These are phyloP conservation scores for Zopfochytrium polystomum DNA, from an alignment of 371 early-diverging fungal species.

Conservation along the genomic window DNA sequence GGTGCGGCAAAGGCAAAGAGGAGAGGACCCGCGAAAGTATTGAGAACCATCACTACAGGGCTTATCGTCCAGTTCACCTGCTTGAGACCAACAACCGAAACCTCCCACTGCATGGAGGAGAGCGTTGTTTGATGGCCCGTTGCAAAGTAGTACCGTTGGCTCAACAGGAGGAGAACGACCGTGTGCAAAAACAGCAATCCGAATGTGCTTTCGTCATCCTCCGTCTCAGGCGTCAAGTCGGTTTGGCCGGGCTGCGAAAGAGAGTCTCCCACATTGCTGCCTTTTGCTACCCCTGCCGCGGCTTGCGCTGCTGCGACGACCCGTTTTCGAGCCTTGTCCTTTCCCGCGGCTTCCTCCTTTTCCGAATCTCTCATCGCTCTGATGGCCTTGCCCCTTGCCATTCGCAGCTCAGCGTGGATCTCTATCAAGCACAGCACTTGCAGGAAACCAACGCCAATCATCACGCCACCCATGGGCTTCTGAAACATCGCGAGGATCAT, in stretches of 20 bases:
- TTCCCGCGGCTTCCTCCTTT: background rate
- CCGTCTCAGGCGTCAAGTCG: too few species aligned
- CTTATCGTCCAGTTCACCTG: slow-evolving; percentile 65
- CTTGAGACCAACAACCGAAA: slow-evolving; percentile 79
- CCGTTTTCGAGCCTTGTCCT: background rate
- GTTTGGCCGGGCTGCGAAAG: background rate
- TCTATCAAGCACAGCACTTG: slow-evolving; percentile 55
- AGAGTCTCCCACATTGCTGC: background rate
- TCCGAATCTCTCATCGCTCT: background rate
- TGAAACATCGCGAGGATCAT: slow-evolving; percentile 56
- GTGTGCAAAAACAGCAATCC: slow-evolving; percentile 26
- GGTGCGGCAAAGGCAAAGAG: slow-evolving; percentile 43
- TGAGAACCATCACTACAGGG: slow-evolving; percentile 69
- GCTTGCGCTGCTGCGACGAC: background rate
- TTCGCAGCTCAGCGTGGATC: slow-evolving; percentile 50
- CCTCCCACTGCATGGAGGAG: slow-evolving; percentile 84
- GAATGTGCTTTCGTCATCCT: slow-evolving; percentile 9
- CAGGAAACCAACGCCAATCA: slow-evolving; percentile 52
- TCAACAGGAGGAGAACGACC: slow-evolving; percentile 45
- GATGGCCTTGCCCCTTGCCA: slow-evolving; percentile 29
- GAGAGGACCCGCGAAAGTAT: slow-evolving; percentile 72
- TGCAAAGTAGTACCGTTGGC: slow-evolving; percentile 74
- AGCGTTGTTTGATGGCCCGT: slow-evolving; percentile 91
- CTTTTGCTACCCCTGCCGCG: background rate
- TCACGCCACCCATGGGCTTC: slow-evolving; percentile 73